Base-by-base conservation (phyloP, 2,329 filamentous ascomycete genomes). In the Xylaria sp. region DNA sequence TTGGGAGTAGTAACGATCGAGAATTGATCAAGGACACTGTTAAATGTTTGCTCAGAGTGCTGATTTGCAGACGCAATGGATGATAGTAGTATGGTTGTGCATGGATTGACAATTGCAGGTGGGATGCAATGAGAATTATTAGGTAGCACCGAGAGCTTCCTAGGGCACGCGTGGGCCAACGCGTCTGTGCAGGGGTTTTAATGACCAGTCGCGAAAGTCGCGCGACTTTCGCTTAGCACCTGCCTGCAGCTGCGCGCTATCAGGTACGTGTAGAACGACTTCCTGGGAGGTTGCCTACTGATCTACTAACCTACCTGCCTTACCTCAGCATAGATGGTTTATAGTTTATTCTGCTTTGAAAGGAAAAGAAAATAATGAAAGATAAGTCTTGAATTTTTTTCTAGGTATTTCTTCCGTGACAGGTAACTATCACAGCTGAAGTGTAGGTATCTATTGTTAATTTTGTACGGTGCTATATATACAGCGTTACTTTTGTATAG, bases 141-240 rank as follows among this genome's bases (percentile, higher is more conserved):
- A 58, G 65, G 58, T 20, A 56, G 52, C 44, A 54, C 39, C 20
- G 46, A 48, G 46, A 48, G 46, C 46, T 48, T 2, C 34, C 34
- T 37, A 37, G 52, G 51, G 58, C 72, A 37, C 34, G 70, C 69
- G 72, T 69, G 70, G 66, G 55, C 52, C 63, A 58, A 71, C 72
- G 72, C 72, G 72, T 72, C 55, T 54, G 50, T 60, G 54, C 65
- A 46, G 54, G 63, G 68, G 65, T 25, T 73, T 73, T 70, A 72
- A 73, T 72, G 68, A 61, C 9, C 15, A 65, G 34, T 66, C 72
- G 63, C 72, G 72, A 73, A 71, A 73, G 59, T 67, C 60, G 60
- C 72, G 72, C 66, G 65, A 6, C 44, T 51, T 28, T 37, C 39
- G 34, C 15, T 31, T 13, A 2, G 2, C 69, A 66, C 39, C 69